Evolutionary conservation across 345 rosid species (phyloP).

Genomic region (Gossypium sturtianum): DNA sequence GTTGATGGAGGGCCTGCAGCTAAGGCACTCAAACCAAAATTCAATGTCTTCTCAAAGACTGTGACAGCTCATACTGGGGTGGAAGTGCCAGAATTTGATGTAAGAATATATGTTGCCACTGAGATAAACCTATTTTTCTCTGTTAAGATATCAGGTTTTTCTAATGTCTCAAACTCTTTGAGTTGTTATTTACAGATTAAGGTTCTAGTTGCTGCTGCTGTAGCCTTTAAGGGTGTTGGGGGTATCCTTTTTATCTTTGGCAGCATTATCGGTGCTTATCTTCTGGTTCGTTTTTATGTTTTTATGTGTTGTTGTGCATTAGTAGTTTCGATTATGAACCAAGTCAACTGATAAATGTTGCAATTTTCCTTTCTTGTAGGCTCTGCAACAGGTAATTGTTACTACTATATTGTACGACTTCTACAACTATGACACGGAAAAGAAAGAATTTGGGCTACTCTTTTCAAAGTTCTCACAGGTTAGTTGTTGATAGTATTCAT

Average conservation of each 20-base stretch:
- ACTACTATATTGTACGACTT: slow-evolving; percentile 58
- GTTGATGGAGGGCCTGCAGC: slow-evolving; percentile 58
- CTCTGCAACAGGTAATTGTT: slow-evolving; percentile 52
- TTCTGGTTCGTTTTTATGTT: slow-evolving; percentile 42
- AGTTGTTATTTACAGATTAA: slow-evolving; percentile 31
- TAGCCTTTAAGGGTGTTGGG: slow-evolving; percentile 62
- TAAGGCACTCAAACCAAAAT: slow-evolving; percentile 41
- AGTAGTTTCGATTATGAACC: not conserved
- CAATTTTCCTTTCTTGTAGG: slow-evolving; percentile 28
- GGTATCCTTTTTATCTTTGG: slow-evolving; percentile 63
- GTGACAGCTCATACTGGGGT: slow-evolving; percentile 40
- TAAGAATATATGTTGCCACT: slow-evolving; percentile 9
- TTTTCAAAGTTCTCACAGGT: slow-evolving; percentile 64
- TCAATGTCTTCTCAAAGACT: slow-evolving; percentile 33
- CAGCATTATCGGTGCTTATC: slow-evolving; percentile 63
- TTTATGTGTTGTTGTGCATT: not conserved
- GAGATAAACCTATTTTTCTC: not conserved
- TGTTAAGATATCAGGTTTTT: not conserved
- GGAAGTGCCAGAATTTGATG: slow-evolving; percentile 50
- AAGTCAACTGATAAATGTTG: not conserved
- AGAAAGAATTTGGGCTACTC: slow-evolving; percentile 42
- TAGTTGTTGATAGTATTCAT: not conserved
- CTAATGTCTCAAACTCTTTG: slow-evolving; percentile 3
- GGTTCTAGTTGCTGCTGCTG: slow-evolving; percentile 40
- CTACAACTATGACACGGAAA: slow-evolving; percentile 61